phyloP scores from a whole-genome alignment of 305 asterid genomes.

The Fraxinus ornus region DNA sequence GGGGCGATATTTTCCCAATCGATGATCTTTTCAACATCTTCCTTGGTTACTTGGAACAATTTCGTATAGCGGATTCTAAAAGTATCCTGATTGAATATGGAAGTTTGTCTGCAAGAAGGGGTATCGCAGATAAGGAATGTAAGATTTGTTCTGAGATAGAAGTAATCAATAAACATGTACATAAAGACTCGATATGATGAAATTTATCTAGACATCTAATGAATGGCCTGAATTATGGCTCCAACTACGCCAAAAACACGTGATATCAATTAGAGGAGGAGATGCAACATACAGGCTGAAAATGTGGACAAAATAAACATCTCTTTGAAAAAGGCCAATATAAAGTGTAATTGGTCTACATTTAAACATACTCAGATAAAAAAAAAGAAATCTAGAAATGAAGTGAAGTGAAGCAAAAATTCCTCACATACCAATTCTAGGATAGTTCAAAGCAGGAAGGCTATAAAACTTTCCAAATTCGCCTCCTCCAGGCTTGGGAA shows the following conservation, averaged over 20 bases:
- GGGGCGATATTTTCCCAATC: slow-evolving; percentile 80
- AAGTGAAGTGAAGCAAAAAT: background rate
- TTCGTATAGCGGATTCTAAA: slow-evolving; percentile 74
- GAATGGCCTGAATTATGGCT: background rate
- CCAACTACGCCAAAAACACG: background rate
- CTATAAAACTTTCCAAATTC: slow-evolving; percentile 85
- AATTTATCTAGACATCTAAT: background rate
- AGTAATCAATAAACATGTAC: background rate
- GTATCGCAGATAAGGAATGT: background rate
- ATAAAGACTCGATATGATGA: background rate
- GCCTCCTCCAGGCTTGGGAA: slow-evolving; percentile 87
- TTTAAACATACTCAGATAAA: no score
- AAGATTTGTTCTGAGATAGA: background rate
- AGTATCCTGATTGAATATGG: slow-evolving; percentile 73
- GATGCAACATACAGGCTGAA: background rate
- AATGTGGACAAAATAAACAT: background rate
- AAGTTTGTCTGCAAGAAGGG: slow-evolving; percentile 53
- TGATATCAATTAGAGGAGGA: background rate
- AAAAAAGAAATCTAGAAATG: no score
- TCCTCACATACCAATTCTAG: slow-evolving; percentile 60
- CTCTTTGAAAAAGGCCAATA: background rate
- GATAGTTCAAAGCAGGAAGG: slow-evolving; percentile 79
- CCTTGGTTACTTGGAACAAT: slow-evolving; percentile 74
- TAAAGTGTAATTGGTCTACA: background rate
- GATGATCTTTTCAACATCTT: slow-evolving; percentile 76